These are phyloP conservation scores for Huntiella decipiens DNA, from an alignment of 2,329 filamentous ascomycete species.

Conservation along the genomic window DNA sequence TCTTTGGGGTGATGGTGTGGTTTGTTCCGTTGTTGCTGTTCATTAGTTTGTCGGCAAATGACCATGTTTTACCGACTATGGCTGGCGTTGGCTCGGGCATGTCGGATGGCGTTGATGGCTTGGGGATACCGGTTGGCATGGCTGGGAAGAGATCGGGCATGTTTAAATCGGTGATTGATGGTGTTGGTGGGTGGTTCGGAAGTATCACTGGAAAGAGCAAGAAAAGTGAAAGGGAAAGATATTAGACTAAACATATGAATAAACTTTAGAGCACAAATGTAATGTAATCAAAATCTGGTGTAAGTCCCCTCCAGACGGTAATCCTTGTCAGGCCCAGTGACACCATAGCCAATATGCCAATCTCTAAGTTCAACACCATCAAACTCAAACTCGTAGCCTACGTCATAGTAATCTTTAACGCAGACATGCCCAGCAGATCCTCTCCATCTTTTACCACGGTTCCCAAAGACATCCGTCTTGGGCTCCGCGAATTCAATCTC, in stretches of 20 bases:
- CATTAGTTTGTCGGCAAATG: conserved; percentile 79
- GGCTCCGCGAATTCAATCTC: conserved; percentile 41
- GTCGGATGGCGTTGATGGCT: neutral
- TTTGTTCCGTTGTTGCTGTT: conserved; percentile 89
- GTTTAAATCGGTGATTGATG: conserved; percentile 45
- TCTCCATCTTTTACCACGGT: conserved; percentile 27
- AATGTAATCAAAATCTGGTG: conserved; percentile 17
- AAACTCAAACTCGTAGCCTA: conserved; percentile 48
- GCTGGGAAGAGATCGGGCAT: conserved; percentile 37
- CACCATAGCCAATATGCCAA: conserved; percentile 45
- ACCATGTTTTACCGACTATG: conserved; percentile 89
- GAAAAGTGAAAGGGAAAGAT: neutral
- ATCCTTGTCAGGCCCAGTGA: conserved; percentile 55
- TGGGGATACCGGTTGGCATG: neutral
- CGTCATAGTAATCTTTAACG: conserved; percentile 51
- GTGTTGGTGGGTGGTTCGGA: conserved; percentile 3
- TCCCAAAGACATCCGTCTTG: conserved; percentile 2
- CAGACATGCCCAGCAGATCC: conserved; percentile 53
- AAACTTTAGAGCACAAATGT: neutral
- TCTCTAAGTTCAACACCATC: conserved; percentile 33
- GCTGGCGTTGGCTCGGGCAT: conserved; percentile 41
- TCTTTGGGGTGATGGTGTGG: conserved; percentile 94
- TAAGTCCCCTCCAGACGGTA: conserved; percentile 42
- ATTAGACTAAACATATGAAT: neutral
- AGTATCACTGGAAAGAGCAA: neutral